phyloP scores from a whole-genome alignment of 345 rosid genomes.

The Kandelia obovata region DNA sequence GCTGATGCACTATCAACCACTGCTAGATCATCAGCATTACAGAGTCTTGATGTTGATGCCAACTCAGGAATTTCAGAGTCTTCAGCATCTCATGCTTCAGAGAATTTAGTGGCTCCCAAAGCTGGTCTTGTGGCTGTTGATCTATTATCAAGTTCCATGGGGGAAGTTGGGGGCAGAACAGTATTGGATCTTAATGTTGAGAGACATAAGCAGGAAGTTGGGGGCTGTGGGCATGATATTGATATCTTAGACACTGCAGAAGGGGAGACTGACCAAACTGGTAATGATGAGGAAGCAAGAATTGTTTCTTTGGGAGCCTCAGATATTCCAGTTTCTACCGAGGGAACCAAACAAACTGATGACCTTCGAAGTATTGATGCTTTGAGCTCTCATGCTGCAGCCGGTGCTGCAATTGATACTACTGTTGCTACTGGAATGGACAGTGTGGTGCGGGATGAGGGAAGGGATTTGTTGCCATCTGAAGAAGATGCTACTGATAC shows the following conservation, averaged over 20 bases:
- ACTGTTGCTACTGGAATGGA: conserved; percentile 28
- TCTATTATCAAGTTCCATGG: conserved; percentile 24
- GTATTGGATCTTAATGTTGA: conserved; percentile 22
- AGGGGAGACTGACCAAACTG: conserved; percentile 14
- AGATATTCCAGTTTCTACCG: conserved; percentile 31
- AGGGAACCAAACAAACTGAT: conserved; percentile 30
- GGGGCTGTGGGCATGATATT: conserved; percentile 24
- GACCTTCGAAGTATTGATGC: conserved; percentile 15
- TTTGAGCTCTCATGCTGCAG: conserved; percentile 13
- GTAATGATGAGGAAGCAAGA: conserved; percentile 16
- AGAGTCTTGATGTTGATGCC: conserved; percentile 31
- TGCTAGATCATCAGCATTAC: conserved; percentile 21
- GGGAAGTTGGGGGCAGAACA: background rate
- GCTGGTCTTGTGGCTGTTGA: conserved; percentile 29
- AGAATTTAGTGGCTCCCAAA: conserved; percentile 28
- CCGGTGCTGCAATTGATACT: conserved; percentile 24
- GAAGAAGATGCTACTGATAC: conserved; percentile 36
- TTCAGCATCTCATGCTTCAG: conserved; percentile 27
- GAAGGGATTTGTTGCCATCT: conserved; percentile 29
- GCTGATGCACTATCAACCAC: conserved; percentile 32
- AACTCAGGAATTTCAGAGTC: conserved; percentile 28
- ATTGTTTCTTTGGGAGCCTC: conserved; percentile 11
- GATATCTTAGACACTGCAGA: conserved; percentile 26
- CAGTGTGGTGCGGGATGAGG: conserved; percentile 23
- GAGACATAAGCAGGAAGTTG: conserved; percentile 12